phyloP scores from a whole-genome alignment of 2,329 filamentous ascomycete genomes.

The Aspergillus novofumigatus region DNA sequence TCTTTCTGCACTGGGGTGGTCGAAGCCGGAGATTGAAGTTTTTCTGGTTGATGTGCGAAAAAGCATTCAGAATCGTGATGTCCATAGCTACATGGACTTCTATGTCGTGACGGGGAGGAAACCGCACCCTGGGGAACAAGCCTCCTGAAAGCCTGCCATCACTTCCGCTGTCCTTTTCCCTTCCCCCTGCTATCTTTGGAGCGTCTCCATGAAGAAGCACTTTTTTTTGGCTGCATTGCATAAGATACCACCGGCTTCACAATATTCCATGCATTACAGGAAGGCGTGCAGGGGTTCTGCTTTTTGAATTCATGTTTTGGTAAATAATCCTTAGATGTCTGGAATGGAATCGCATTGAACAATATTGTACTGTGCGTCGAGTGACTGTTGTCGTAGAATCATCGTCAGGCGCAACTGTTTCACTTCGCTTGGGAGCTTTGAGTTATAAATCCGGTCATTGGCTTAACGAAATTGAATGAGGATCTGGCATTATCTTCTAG shows the following conservation, averaged over 20 bases:
- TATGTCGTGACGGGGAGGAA: conserved; percentile 38
- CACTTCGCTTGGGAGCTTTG: not conserved
- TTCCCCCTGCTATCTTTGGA: conserved; percentile 2
- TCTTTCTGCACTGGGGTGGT: conserved; percentile 41
- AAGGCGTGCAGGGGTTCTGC: conserved; percentile 17
- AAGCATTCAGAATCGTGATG: conserved; percentile 35
- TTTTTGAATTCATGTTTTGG: not conserved
- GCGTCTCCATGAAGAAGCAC: not conserved
- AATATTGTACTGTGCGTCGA: not conserved
- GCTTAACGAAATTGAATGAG: not conserved
- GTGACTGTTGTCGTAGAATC: not conserved
- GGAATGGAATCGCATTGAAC: not conserved
- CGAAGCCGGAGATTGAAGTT: conserved; percentile 44
- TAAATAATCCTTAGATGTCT: conserved; percentile 1
- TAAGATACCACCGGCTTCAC: conserved; percentile 25
- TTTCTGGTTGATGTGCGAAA: conserved; percentile 43
- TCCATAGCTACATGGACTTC: conserved; percentile 41
- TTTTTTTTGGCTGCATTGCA: conserved; percentile 20
- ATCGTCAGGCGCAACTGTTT: not conserved
- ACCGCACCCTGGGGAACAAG: conserved; percentile 20
- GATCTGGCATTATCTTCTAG: not conserved
- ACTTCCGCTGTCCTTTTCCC: not conserved
- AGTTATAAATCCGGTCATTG: too few species aligned
- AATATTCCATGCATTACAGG: conserved; percentile 18
- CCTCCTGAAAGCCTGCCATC: not conserved